Evolutionary conservation across 768 basidiomycete genomes (phyloP).

Genomic region (Suillus paluster): DNA sequence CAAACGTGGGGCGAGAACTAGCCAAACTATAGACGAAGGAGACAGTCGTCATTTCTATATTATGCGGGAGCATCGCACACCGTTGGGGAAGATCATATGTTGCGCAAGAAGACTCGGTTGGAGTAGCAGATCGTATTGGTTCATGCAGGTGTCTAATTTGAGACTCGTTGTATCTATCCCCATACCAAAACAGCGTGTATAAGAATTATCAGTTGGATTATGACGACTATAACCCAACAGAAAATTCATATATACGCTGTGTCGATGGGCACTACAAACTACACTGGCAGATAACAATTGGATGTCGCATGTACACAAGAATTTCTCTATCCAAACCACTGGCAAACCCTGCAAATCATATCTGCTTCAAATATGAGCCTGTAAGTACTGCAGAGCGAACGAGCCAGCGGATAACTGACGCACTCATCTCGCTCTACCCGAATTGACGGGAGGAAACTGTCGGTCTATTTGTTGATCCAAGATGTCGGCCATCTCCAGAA

Average conservation of each 20-base stretch:
- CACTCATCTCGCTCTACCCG: not conserved
- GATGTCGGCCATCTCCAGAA: conserved; percentile 37
- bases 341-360: not conserved
- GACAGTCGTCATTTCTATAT: not conserved
- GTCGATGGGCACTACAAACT: not conserved
- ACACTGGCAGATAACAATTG: not conserved
- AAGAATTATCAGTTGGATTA: too few relatives aligned
- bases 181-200: not conserved
- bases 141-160: not conserved
- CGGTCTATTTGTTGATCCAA: not conserved
- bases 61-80: not conserved
- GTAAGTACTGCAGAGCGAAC: not conserved
- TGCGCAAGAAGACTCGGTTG: not conserved
- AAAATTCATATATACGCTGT: not conserved
- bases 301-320: not conserved
- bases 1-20: not conserved
- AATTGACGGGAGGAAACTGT: not conserved
- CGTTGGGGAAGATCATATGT: not conserved
- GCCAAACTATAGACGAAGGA: not conserved
- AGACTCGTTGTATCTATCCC: not conserved
- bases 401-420: not conserved
- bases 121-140: not conserved
- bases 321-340: too few relatives aligned
- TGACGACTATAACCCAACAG: too few relatives aligned
- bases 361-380: not conserved